Conservation (phyloP, 768 basidiomycete genomes). For the Lactarius akahatsu region DNA sequence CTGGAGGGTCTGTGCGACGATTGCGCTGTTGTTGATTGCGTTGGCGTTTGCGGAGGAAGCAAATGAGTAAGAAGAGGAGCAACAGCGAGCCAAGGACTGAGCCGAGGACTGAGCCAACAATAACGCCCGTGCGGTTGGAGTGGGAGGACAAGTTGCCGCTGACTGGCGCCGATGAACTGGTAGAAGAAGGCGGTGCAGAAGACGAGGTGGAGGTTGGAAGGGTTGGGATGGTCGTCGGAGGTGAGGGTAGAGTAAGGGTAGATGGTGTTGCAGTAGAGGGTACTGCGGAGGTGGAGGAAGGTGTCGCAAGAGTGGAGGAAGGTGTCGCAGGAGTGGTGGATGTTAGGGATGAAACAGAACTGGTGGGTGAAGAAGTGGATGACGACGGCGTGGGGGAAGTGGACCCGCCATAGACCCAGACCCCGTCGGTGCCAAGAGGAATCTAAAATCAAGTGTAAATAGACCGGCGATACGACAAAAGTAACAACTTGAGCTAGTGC, state of each 20-base stretch:
- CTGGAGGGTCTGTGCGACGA: slow-evolving; percentile 1
- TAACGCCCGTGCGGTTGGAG: slow-evolving; percentile 11
- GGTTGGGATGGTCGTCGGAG: slow-evolving; percentile 4
- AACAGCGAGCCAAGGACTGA: slow-evolving; percentile 24
- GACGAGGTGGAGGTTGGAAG: slow-evolving; percentile 4
- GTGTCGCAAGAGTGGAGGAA: slow-evolving; percentile 36
- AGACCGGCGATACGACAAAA: background rate
- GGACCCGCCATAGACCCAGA: slow-evolving; percentile 76
- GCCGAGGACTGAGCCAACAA: slow-evolving; percentile 29
- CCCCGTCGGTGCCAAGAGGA: slow-evolving; percentile 58
- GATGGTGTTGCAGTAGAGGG: slow-evolving; percentile 19
- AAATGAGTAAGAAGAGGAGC: slow-evolving; percentile 23
- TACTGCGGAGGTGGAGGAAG: slow-evolving; percentile 9
- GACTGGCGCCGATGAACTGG: background rate
- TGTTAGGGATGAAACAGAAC: slow-evolving; percentile 32
- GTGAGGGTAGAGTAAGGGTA: slow-evolving; percentile 8
- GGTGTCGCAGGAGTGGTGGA: slow-evolving; percentile 33
- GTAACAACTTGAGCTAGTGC: background rate
- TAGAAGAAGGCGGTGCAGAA: slow-evolving; percentile 1
- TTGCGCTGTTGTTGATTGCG: slow-evolving; percentile 26
- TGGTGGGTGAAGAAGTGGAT: slow-evolving; percentile 31
- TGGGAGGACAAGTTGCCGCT: slow-evolving; percentile 4
- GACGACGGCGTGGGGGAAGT: slow-evolving; percentile 51
- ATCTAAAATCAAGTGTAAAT: slow-evolving; percentile 47
- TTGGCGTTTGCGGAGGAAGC: slow-evolving; percentile 41